phyloP scores from a whole-genome alignment of 352 stramenopile genomes.

The Globisporangium perplexum region DNA sequence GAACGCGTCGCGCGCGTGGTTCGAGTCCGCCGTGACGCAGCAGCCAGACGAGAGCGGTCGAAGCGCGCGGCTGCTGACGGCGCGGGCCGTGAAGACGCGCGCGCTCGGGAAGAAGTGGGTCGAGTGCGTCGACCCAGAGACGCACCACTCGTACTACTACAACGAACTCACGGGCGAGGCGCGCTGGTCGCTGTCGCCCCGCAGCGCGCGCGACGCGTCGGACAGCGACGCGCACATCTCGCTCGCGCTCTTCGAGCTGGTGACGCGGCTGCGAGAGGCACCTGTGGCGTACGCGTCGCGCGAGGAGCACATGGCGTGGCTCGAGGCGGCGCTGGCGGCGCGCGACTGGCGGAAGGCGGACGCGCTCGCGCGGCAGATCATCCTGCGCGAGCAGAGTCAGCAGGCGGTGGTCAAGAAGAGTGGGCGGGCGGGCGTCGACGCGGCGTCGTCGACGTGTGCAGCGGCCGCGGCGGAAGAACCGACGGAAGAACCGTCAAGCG shows the following conservation, averaged over 20 bases:
- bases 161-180: conserved; percentile 87
- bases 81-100: conserved; percentile 29
- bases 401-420: not conserved
- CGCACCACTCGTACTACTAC: conserved; percentile 88
- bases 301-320: conserved; percentile 60
- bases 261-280: conserved; percentile 38
- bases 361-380: conserved; percentile 65
- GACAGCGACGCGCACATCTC: conserved; percentile 56
- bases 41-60: conserved; percentile 6
- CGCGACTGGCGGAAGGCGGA: conserved; percentile 68
- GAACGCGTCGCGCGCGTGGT: conserved; percentile 64
- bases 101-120: conserved; percentile 74
- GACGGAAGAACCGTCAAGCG: not conserved
- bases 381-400: conserved; percentile 48
- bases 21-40: conserved; percentile 20
- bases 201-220: conserved; percentile 46
- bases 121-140: conserved; percentile 73
- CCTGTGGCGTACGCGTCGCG: conserved; percentile 46
- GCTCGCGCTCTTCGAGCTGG: conserved; percentile 44
- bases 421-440: not conserved
- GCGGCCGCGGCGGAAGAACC: not conserved
- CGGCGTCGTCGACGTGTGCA: not conserved
- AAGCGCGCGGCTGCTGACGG: conserved; percentile 18
- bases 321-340: conserved; percentile 52
- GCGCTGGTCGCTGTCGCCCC: conserved; percentile 77